A percentile compares a stretch with the other conserved stretches of the same genome.
phyloP scores from a whole-genome alignment of 495 filamentous ascomycete species.

The Hypoxylon intermedium region DNA sequence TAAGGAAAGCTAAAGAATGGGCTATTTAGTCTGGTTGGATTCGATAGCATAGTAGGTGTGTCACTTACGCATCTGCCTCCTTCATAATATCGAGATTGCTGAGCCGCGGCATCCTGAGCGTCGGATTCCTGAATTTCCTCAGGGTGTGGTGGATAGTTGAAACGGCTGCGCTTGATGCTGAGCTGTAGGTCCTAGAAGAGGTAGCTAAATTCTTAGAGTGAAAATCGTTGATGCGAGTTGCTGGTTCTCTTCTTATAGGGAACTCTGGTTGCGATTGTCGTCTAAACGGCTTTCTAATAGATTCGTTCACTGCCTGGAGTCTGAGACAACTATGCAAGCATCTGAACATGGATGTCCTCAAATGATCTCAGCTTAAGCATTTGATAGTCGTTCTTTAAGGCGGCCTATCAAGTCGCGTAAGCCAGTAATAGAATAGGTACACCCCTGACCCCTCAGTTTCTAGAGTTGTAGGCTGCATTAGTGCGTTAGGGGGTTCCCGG shows the following conservation, averaged over 20 bases:
- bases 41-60: background rate
- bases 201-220: no score
- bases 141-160: conserved; percentile 27
- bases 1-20: conserved; percentile 71
- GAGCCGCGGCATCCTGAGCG: conserved; percentile 8
- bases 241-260: conserved; percentile 8
- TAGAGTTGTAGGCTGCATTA: no score
- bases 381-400: no score
- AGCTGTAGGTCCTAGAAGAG: conserved; percentile 18
- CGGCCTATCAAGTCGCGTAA: no score
- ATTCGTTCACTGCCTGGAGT: conserved; percentile 12
- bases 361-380: background rate
- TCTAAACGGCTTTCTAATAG: conserved; percentile 2
- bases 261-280: background rate
- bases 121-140: background rate
- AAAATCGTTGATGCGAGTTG: background rate
- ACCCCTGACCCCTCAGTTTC: no score
- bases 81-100: conserved; percentile 47
- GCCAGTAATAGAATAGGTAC: no score
- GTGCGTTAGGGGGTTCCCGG: background rate
- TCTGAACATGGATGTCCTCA: conserved; percentile 18
- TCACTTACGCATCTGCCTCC: conserved; percentile 69
- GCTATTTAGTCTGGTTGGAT: background rate
- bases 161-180: conserved; percentile 10
- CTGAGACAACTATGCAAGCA: conserved; percentile 1